Evolutionary conservation across 2,329 filamentous ascomycete genomes (phyloP), one percentile per base, ranked within the genome.

Genomic region (Fusarium nygamai): DNA sequence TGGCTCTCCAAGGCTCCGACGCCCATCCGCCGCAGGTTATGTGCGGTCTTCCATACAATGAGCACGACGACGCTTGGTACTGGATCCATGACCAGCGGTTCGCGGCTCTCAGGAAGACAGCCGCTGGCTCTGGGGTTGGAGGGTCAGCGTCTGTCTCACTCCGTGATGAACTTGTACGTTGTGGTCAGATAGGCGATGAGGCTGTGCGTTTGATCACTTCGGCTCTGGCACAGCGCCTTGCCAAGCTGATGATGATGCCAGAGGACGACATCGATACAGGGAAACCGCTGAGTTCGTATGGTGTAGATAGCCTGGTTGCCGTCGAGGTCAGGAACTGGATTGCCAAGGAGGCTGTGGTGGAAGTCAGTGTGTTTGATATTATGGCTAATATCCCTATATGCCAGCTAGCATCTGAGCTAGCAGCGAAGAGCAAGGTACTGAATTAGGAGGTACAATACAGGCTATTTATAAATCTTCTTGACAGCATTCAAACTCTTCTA

Each of bases 241-340:
- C 50, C 22, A 54, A 54, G 50, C 13, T 54, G 34, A 39, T 54
- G 50, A 54, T 54, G 50, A 60, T 60, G 44, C 57, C 57, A 24
- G 33, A 51, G 8, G 27, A 27, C 6, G 57, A 51, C 6, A 48
- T 60, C 33, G 57, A 60, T 19, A 47, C 57, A 16, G 57, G 34
- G 17, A 47, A 60, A 16, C 57, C 57, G 13, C 27, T 60, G 34
- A 50, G 36, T 38, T 48, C 43, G 1, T 60, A 60, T 29, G 57
- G 57, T 6, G 57, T 60, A 24, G 57, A 60, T n/a, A 50, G 43
- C 50, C 57, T 60, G 19, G 57, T 60, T 27, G 57, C 57, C 6
- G 33, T 60, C 6, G 44, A 60, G 14, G 57, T 60, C 27, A 60
- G 57, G 20, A 60, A 60, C 27, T 60, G 57, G 57, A 51, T 60